Percentiles rank a stretch among this genome's conserved stretches.
phyloP scores from a whole-genome alignment of 2,329 filamentous ascomycete genomes.

The Orbilia ellipsospora region DNA sequence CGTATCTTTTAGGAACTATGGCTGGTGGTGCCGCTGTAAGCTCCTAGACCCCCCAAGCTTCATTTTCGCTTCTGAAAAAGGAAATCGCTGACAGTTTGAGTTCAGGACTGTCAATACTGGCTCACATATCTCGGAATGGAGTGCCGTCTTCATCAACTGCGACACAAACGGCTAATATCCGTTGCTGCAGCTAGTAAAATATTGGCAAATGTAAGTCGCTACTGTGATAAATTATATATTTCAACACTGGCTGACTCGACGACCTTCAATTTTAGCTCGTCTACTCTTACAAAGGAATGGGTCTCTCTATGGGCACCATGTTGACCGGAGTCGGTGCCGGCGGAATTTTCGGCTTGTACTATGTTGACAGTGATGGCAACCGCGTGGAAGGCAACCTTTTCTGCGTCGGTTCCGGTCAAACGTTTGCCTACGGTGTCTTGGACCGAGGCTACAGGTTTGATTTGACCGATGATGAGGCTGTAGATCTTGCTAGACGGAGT shows the following conservation, averaged over 20 bases:
- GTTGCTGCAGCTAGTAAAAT: constrained; percentile 98
- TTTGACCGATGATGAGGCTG: constrained; percentile 83
- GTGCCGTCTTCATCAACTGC: constrained; percentile 98
- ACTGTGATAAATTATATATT: not conserved
- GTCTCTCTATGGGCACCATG: constrained; percentile 99
- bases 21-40: constrained; percentile 85
- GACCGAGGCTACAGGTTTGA: constrained; percentile 96
- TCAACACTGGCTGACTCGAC: constrained; percentile 1
- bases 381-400: constrained; percentile 93
- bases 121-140: constrained; percentile 98
- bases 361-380: constrained; percentile 97
- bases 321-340: constrained; percentile 94
- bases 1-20: constrained; percentile 87
- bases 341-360: constrained; percentile 97
- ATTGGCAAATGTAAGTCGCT: constrained; percentile 76
- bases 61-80: not conserved
- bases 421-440: constrained; percentile 97
- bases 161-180: constrained; percentile 98
- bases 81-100: constrained; percentile 5
- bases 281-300: constrained; percentile 99
- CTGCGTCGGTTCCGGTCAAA: constrained; percentile 97
- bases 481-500: constrained; percentile 89
- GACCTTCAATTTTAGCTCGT: constrained; percentile 68
- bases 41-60: constrained; percentile 65
- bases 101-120: constrained; percentile 96